phyloP scores from a whole-genome alignment of 148 eudicot genomes.

The Arbutus unedo region DNA sequence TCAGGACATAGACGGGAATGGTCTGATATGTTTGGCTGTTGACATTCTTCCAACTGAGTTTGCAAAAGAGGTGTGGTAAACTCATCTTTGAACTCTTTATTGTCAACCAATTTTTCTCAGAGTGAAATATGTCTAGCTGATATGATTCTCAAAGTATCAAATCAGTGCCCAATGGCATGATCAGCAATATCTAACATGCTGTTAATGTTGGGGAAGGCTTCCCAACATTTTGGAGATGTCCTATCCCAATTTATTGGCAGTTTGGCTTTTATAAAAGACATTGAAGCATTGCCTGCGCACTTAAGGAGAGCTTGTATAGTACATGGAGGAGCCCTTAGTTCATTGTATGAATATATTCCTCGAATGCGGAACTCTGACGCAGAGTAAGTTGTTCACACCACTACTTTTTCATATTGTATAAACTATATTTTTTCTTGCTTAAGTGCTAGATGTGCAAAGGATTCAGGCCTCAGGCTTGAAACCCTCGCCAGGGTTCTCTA shows the following conservation, averaged over 20 bases:
- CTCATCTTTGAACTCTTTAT: conserved; percentile 13
- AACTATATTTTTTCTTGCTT: not conserved
- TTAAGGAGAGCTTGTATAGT: conserved; percentile 81
- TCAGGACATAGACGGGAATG: conserved; percentile 76
- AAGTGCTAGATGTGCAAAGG: not conserved
- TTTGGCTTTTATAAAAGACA: conserved; percentile 52
- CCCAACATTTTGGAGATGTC: conserved; percentile 95
- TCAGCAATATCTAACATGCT: conserved; percentile 10
- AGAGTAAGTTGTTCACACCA: conserved; percentile 54
- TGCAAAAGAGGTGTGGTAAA: conserved; percentile 78
- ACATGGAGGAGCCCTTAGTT: conserved; percentile 70
- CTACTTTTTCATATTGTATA: not conserved
- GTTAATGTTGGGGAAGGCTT: conserved; percentile 54
- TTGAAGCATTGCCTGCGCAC: conserved; percentile 60
- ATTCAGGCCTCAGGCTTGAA: not conserved
- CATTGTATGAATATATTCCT: conserved; percentile 79
- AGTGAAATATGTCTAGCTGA: not conserved
- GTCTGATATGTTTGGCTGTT: conserved; percentile 81
- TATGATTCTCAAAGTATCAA: conserved; percentile 2
- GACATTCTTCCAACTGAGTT: conserved; percentile 98
- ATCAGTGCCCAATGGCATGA: not conserved
- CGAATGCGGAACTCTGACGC: conserved; percentile 73
- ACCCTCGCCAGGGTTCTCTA: not conserved
- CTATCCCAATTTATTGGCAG: conserved; percentile 68
- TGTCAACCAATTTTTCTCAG: not conserved